phyloP scores from a whole-genome alignment of 116 monocot genomes.

The Iris pallida region DNA sequence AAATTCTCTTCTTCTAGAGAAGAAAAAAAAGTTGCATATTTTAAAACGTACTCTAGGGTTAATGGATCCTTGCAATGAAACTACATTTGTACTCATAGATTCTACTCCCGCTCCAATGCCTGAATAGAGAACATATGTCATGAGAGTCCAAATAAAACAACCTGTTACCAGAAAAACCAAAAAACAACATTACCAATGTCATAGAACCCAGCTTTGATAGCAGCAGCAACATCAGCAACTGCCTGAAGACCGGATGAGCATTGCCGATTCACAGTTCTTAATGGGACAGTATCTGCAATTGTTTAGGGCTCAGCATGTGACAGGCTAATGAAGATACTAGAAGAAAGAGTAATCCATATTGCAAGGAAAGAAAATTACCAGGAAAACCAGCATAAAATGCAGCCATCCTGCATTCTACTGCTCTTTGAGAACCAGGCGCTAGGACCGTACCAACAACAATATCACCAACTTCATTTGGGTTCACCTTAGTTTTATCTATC shows the following conservation, averaged over 20 bases:
- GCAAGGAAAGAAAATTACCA: constrained; percentile 27
- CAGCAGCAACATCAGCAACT: constrained; percentile 92
- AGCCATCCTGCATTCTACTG: constrained; percentile 83
- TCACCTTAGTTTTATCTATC: constrained; percentile 64
- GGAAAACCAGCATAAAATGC: constrained; percentile 96
- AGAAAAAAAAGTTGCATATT: not conserved
- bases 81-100: constrained; percentile 55
- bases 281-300: constrained; percentile 74
- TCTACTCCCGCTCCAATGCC: constrained; percentile 90
- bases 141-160: not conserved
- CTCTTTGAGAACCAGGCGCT: constrained; percentile 80
- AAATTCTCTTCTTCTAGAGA: not conserved
- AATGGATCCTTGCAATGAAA: constrained; percentile 71
- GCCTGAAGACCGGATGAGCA: constrained; percentile 99
- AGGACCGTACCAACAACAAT: constrained; percentile 88
- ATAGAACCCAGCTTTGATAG: constrained; percentile 96
- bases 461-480: constrained; percentile 88
- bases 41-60: constrained; percentile 67
- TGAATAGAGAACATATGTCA: constrained; percentile 9
- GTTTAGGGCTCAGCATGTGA: constrained; percentile 1
- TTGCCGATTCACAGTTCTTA: constrained; percentile 90
- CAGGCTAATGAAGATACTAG: not conserved
- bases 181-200: constrained; percentile 60
- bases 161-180: not conserved
- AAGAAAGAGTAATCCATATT: not conserved